Evolutionary conservation across 768 basidiomycete species (phyloP).

Genomic region (Obba rivulosa): DNA sequence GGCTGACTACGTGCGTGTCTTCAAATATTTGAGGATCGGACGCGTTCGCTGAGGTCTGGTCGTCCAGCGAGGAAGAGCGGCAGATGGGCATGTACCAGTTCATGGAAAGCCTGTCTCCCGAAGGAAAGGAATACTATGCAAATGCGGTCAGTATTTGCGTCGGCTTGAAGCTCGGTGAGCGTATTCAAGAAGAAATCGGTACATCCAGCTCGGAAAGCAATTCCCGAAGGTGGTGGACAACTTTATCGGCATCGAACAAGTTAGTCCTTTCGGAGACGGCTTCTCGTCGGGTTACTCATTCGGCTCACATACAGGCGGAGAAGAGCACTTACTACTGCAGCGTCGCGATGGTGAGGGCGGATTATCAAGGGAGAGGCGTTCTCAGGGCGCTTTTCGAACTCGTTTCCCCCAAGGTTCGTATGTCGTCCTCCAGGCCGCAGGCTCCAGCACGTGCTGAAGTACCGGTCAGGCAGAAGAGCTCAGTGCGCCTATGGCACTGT

Average conservation of each 20-base stretch:
- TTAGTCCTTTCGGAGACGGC: neutral
- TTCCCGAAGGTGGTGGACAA: neutral
- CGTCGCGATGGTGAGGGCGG: conserved; percentile 12
- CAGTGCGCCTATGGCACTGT: conserved; percentile 4
- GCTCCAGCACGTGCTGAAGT: neutral
- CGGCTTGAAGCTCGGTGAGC: no score
- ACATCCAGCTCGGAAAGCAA: neutral
- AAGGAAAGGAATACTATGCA: conserved; percentile 11
- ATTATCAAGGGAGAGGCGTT: conserved; percentile 13
- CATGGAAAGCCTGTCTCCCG: conserved; percentile 11
- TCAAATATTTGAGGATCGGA: no score
- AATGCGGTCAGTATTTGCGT: conserved; percentile 10
- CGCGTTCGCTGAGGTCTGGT: no score
- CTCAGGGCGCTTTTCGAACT: conserved; percentile 7
- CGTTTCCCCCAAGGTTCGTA: conserved; percentile 7
- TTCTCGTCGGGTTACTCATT: neutral
- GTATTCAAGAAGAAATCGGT: no score
- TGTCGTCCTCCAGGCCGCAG: neutral
- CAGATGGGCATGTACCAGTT: conserved; percentile 12
- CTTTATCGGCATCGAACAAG: conserved; percentile 1
- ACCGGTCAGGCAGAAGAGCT: conserved; percentile 6
- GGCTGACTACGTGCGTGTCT: conserved; percentile 4
- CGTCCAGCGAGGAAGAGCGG: conserved; percentile 11
- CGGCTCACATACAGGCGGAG: conserved; percentile 3
- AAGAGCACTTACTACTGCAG: conserved; percentile 11